Base-by-base conservation (phyloP, 2,329 filamentous ascomycete genomes). In the Ophiostoma angusticollis region DNA sequence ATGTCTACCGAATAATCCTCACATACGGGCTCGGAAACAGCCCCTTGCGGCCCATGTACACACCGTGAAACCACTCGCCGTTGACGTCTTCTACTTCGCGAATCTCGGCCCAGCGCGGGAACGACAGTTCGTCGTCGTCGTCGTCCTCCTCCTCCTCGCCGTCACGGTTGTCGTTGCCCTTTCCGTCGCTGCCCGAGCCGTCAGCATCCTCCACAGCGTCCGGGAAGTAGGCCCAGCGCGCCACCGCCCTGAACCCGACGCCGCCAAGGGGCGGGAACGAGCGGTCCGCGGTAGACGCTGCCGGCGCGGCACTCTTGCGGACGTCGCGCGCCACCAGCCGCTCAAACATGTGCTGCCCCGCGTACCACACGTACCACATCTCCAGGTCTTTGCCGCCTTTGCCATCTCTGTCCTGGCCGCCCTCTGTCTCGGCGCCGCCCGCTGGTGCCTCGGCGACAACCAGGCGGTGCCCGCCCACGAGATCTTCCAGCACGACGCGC, bases 11-110 rank as follows among this genome's bases (percentile, higher is more conserved):
- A 1, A 43, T 19, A 13, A 45, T 16, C 24, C 34, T 31, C 19
- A 86, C 82, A 65, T 89, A 89, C 7, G 74, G 72, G 6, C 78
- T 78, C 5, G 87, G 87, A 54, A 95, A 93, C 47, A 95, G 51
- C 0, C 85, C 87, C 49, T 74, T 78, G 18, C 62, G 64, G 0
- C 85, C 86, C 61, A 85, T 86, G 64, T 93, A 95, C 21, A 77
- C 76, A 0, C 89, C 89, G 61, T 80, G 81, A 52, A 72, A 86
- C 87, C 87, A 96, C 56, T 94, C 86, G 14, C 80, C 83, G 55
- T 94, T 94, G 34, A 93, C 75, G 56, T 91, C 82, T 55, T 89
- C 80, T 27, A 81, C 75, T 61, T 96, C 89, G 6, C 70, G 69
- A 12, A 96, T 72, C 57, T 91, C 83, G 0, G 87, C 86, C 9